These are phyloP conservation scores for Calendula officinalis DNA, from an alignment of 129 eudicot species.

Conservation along the genomic window DNA sequence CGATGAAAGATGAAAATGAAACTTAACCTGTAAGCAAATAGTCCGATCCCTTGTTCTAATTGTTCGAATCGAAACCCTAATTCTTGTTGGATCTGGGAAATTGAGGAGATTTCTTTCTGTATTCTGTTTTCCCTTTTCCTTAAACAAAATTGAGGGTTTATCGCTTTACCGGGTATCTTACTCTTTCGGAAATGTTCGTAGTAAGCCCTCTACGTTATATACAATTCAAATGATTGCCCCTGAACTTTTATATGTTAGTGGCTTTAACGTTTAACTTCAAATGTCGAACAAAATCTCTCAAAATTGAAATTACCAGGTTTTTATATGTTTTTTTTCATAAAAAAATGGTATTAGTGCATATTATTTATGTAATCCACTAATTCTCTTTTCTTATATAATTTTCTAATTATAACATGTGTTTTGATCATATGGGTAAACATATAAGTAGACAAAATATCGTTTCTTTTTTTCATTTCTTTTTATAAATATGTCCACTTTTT, in stretches of 20 bases:
- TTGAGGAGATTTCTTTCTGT: constrained; percentile 1
- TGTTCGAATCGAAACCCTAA: constrained; percentile 28
- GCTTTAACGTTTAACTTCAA: no score
- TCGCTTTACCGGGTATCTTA: background rate
- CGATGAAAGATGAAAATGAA: background rate
- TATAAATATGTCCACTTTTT: no score
- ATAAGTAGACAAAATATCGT: no score
- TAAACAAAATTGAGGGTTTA: constrained; percentile 10
- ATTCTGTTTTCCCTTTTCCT: background rate
- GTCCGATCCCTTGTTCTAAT: constrained; percentile 12
- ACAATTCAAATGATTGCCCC: background rate
- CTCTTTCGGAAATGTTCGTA: background rate
- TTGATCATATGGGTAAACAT: no score
- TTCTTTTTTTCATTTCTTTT: no score
- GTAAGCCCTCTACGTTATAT: background rate
- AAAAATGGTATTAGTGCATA: no score
- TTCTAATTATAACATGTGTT: no score
- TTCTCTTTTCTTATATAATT: no score
- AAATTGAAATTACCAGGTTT: no score
- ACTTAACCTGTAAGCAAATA: constrained; percentile 15
- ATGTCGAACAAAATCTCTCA: no score
- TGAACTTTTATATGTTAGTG: background rate
- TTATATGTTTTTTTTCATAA: no score
- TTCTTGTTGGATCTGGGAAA: constrained; percentile 19
- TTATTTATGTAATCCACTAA: no score